Conservation (phyloP, 495 filamentous ascomycete species). For the Bombardia bombarda region DNA sequence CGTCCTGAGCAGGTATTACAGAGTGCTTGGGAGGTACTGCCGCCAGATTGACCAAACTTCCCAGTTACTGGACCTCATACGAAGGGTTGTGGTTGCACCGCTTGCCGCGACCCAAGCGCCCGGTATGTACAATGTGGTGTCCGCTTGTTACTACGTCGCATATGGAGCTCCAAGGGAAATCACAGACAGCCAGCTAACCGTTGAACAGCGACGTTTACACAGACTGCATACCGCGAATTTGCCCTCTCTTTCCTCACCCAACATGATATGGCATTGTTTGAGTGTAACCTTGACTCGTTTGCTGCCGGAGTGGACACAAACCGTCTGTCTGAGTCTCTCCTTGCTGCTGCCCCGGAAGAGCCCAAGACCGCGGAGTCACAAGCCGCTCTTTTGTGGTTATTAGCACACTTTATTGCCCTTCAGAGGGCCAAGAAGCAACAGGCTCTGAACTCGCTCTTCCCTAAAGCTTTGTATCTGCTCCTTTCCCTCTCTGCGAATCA, state of each 20-base stretch:
- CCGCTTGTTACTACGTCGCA: not conserved
- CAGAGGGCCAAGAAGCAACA: conserved; percentile 38
- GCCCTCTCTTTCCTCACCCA: conserved; percentile 30
- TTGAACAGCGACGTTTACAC: conserved; percentile 7
- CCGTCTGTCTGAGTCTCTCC: conserved; percentile 18
- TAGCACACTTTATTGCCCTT: conserved; percentile 75
- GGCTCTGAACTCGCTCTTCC: conserved; percentile 7
- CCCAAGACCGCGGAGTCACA: conserved; percentile 12
- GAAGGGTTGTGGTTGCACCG: conserved; percentile 13
- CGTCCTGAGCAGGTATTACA: conserved; percentile 13
- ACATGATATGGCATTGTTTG: conserved; percentile 12
- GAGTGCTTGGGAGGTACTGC: conserved; percentile 15
- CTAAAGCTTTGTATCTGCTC: conserved; percentile 18
- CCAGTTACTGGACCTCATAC: conserved; percentile 1
- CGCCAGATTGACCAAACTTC: conserved; percentile 8
- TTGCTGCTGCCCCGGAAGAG: conserved; percentile 1
- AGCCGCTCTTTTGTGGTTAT: conserved; percentile 57
- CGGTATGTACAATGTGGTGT: conserved; percentile 13
- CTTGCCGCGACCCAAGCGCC: conserved; percentile 7
- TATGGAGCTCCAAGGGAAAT: not conserved
- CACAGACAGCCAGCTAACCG: not conserved
- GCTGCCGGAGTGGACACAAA: conserved; percentile 14
- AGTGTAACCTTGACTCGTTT: conserved; percentile 12
- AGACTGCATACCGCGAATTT: conserved; percentile 28
- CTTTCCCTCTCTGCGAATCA: conserved; percentile 16